Evolutionary conservation across 2,329 filamentous ascomycete species (phyloP).

Genomic region (Sphaerostilbella broomeana): DNA sequence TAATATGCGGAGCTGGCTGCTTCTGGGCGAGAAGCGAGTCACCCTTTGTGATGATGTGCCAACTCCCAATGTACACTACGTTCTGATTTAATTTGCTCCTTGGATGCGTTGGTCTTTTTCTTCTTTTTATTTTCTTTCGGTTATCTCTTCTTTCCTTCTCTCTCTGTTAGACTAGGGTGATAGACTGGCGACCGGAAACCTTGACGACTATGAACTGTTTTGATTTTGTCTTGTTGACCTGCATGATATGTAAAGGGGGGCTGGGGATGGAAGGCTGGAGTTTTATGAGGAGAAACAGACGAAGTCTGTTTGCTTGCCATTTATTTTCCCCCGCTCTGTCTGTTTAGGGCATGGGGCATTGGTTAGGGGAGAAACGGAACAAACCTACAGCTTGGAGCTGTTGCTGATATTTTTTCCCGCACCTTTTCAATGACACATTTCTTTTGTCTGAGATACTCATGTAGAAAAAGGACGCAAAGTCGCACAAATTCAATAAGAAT

Average conservation of each 20-base stretch:
- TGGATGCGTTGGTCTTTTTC: neutral
- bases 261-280: conserved; percentile 10
- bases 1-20: too few relatives aligned
- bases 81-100: neutral
- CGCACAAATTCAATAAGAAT: too few relatives aligned
- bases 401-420: too few relatives aligned
- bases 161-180: conserved; percentile 12
- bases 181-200: conserved; percentile 13
- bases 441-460: too few relatives aligned
- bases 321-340: too few relatives aligned
- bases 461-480: too few relatives aligned
- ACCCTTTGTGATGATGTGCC: too few relatives aligned
- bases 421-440: conserved; percentile 9
- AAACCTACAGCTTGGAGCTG: conserved; percentile 8
- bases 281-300: conserved; percentile 5
- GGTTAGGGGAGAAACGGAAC: conserved; percentile 6
- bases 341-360: conserved; percentile 4
- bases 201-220: conserved; percentile 13
- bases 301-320: conserved; percentile 8
- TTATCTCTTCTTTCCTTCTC: conserved; percentile 1
- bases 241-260: conserved; percentile 5
- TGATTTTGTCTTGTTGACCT: conserved; percentile 4
- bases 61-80: neutral
- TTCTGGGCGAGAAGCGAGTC: too few relatives aligned
- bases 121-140: conserved; percentile 1